Evolutionary conservation across 768 basidiomycete species (phyloP), one percentile per base, ranked within the genome.

Genomic region (Royoungia palumana): DNA sequence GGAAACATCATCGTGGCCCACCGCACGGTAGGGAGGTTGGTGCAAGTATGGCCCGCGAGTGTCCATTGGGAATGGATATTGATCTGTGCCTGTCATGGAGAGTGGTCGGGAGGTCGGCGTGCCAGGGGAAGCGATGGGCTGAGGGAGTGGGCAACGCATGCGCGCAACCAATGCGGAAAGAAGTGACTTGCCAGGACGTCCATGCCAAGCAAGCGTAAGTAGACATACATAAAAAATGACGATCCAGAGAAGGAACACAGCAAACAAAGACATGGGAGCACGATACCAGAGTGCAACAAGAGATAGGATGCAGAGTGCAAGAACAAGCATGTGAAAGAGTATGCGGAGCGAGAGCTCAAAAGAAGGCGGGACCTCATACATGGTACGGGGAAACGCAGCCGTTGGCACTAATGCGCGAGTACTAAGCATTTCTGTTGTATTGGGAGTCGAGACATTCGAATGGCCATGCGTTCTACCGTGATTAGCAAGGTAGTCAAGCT

Each of bases 401-500:
- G 55, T 38, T 43, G 65, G 60, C 64, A 68, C 27, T 68, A 69
- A 60, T 61, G 67, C 47, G 66, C 70, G 67, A 44, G 71, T 74
- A 62, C 73, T 77, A 46, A 67, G 65, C 57, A 71, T 70, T 53
- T 80, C 81, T 30, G 74, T 68, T 13, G 80, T 81, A 36, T 73
- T 78, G 36, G 80, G 77, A 11, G 80, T 81, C 46, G 79, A 49
- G 62, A 60, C 44, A 46, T 62, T 53, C 67, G 77, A 51, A 30
- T 55, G 43, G 13, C 53, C 64, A 43, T 64, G 62, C 21, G 75
- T 72, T 57, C 80, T 75, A 46, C 75, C 69, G 50, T 85, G 81
- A 42, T 71, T 78, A n/a, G 81, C 70, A 11, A 75, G 74, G 68
- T 81, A 86, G 66, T 89, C 87, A 14, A 89, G 73, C 62, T 89